phyloP scores from a whole-genome alignment of 257 asterid genomes.

The Gentiana straminea region DNA sequence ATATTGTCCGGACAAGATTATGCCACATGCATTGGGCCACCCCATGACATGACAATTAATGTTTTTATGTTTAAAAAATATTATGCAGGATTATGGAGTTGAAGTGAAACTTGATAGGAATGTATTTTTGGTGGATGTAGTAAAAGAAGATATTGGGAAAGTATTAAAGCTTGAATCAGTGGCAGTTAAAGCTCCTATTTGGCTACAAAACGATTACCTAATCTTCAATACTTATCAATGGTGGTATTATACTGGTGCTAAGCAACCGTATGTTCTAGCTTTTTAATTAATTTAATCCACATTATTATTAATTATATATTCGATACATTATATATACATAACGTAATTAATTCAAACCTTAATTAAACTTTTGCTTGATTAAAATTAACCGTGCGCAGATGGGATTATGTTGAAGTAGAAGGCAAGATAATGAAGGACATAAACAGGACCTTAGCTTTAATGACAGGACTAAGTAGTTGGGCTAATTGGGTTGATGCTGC shows the following conservation, averaged over 20 bases:
- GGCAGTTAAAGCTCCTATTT: neutral
- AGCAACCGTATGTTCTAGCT: slow-evolving; percentile 9
- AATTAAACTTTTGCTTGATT: no score
- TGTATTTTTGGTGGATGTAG: slow-evolving; percentile 17
- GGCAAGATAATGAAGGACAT: slow-evolving; percentile 8
- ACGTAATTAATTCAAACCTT: no score
- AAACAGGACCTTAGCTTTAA: slow-evolving; percentile 8
- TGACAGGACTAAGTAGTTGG: slow-evolving; percentile 15
- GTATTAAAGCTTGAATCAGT: slow-evolving; percentile 16
- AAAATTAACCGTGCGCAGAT: neutral
- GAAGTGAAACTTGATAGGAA: slow-evolving; percentile 11
- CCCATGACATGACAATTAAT: no score
- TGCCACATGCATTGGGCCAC: no score
- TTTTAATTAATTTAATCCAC: neutral
- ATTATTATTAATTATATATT: neutral
- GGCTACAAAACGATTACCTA: slow-evolving; percentile 16
- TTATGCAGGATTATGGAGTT: slow-evolving; percentile 11
- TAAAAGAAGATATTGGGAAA: slow-evolving; percentile 6
- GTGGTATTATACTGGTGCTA: slow-evolving; percentile 18
- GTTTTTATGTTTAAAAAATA: no score
- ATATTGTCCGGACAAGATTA: no score
- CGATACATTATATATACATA: neutral
- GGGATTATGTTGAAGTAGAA: slow-evolving; percentile 15
- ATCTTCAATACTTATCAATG: slow-evolving; percentile 23
- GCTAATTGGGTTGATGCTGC: slow-evolving; percentile 16